Percentiles rank a stretch among this genome's conserved stretches.
These are phyloP conservation scores for Xylariaceae sp. DNA, from an alignment of 2,329 filamentous ascomycete species.

Conservation along the genomic window DNA sequence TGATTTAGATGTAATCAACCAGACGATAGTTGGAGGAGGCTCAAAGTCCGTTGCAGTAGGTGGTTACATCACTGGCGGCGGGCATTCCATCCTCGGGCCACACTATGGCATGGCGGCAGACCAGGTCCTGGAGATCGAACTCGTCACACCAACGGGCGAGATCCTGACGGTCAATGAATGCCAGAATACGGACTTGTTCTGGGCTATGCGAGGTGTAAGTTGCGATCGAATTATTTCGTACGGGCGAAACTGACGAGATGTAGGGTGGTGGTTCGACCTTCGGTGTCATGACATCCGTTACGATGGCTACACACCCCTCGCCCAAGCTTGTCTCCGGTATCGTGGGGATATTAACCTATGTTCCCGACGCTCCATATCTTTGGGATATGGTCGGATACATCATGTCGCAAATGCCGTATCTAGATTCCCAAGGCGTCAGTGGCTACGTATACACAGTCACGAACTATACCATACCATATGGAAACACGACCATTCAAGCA, in stretches of 20 bases:
- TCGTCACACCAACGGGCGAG: slow-evolving; percentile 50
- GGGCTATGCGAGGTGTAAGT: slow-evolving; percentile 57
- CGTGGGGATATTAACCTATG: slow-evolving; percentile 28
- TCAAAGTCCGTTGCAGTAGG: slow-evolving; percentile 55
- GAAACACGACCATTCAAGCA: neutral
- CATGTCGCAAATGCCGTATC: slow-evolving; percentile 41
- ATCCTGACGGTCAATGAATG: slow-evolving; percentile 49
- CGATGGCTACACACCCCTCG: slow-evolving; percentile 46
- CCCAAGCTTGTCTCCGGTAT: slow-evolving; percentile 24
- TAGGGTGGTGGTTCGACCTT: slow-evolving; percentile 59
- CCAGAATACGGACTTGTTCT: slow-evolving; percentile 56
- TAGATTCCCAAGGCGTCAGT: slow-evolving; percentile 49
- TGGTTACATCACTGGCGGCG: slow-evolving; percentile 59
- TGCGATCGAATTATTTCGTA: neutral
- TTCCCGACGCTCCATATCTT: slow-evolving; percentile 33
- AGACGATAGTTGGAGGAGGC: slow-evolving; percentile 52
- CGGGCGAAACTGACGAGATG: neutral
- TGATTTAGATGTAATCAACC: slow-evolving; percentile 39
- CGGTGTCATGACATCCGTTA: slow-evolving; percentile 56
- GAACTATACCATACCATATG: slow-evolving; percentile 19
- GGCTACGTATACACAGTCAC: slow-evolving; percentile 43
- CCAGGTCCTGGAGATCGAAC: slow-evolving; percentile 55
- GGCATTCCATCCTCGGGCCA: slow-evolving; percentile 52
- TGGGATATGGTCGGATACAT: slow-evolving; percentile 46
- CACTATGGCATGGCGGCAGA: slow-evolving; percentile 59